Base-by-base conservation (phyloP, 2,329 filamentous ascomycete genomes). In the Calonectria crousiana region DNA sequence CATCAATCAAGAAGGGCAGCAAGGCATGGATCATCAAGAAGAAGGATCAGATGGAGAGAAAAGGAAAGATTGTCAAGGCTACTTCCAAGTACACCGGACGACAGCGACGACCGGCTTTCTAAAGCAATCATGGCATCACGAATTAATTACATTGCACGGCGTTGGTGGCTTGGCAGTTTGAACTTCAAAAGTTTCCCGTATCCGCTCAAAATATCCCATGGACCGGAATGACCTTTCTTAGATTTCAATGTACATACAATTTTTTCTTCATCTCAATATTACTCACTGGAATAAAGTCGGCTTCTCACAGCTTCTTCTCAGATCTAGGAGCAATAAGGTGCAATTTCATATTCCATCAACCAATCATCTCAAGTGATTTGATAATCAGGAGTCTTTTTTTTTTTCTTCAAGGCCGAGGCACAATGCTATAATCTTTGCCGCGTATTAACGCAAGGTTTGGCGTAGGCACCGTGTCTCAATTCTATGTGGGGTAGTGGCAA, bases 51-150 rank as follows among this genome's bases (percentile, higher is more conserved):
- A 97, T 98, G 94, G 94, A 97, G 85, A 90, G 92, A 75, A 98
- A 98, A 86, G 97, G 97, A 58, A 98, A 97, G 88, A 90, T 98
- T 34, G 96, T 98, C 79, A 98, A 98, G 88, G 87, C 92, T 1
- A 95, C 90, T 71, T 98, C 95, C 67, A 98, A 97, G 86, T 99
- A 98, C 84, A 98, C 96, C 0, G 97, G 96, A 36, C 90, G 97
- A 80, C 98, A 95, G 88, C 91, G 97, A 84, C 91, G 94, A 73
- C 88, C 93, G 69, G 92, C 92, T 38, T 98, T 98, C 84, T 98
- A 84, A 78, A 41, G 51, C 60, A 26, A 67, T 28, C 32, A 62
- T 10, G 32, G 34, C 56, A 73, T 74, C 52, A 75, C 38, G 67
- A 66, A 66, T 71, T 74, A 47, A 69, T 76, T 77, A 73, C 81